Evolutionary conservation across 768 basidiomycete species (phyloP).

Genomic region (Crassisporium funariophilum): DNA sequence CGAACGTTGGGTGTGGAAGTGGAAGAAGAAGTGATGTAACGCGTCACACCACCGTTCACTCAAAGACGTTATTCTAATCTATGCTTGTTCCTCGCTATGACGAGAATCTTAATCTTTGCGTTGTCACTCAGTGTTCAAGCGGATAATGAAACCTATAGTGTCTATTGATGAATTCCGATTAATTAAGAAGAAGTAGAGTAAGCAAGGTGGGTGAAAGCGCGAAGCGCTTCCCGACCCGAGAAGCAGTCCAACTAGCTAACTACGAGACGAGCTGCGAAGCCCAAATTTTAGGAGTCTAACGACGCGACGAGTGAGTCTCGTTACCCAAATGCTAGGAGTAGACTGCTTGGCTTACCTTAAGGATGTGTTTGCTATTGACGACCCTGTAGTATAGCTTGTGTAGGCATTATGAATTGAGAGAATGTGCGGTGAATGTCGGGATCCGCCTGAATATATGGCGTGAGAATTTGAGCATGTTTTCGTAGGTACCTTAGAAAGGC

Average conservation of each 20-base stretch:
- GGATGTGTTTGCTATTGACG: neutral
- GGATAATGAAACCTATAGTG: no score
- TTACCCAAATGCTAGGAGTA: neutral
- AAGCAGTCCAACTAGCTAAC: neutral
- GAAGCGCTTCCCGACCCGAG: neutral
- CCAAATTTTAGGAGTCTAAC: neutral
- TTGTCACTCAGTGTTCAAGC: no score
- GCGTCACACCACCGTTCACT: neutral
- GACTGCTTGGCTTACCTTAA: neutral
- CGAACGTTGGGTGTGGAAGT: neutral
- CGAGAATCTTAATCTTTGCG: neutral
- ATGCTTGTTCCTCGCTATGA: no score
- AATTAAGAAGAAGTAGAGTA: no score
- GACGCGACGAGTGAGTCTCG: neutral
- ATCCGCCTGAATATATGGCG: neutral
- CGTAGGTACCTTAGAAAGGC: slow-evolving; percentile 4
- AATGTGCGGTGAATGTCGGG: neutral
- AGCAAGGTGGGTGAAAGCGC: neutral
- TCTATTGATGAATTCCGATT: no score
- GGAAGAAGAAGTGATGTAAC: neutral
- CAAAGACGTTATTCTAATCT: no score
- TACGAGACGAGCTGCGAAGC: neutral
- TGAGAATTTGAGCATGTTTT: neutral
- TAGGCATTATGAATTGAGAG: neutral
- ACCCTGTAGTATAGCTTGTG: neutral